Base-by-base conservation (phyloP, 768 basidiomycete genomes). In the Phylloporus sp. region DNA sequence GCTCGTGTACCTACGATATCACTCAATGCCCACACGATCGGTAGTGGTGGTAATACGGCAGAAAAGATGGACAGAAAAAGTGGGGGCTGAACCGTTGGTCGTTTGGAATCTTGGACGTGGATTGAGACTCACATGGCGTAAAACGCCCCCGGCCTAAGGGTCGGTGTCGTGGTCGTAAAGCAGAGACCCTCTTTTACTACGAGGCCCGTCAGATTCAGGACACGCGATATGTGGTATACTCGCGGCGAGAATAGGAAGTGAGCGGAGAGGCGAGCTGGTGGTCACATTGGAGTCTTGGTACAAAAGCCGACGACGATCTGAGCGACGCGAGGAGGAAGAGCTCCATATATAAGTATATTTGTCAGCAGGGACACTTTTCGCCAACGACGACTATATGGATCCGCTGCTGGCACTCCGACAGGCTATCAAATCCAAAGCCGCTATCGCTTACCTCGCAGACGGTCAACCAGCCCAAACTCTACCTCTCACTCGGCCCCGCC, bases 111-210 rank as follows among this genome's bases (percentile, higher is more conserved):
- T 33, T 32, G 17, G 26, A 32, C 40, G 28, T n/a, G 38, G 10
- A 27, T 28, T 31, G 10, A 10, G 8, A 53, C 86, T 49, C 67
- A 94, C 93, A 66, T 95, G 92, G 59, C 84, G 78, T 61, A 95
- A 90, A 9, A 82, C 69, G 6, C 90, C 88, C 32, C 91, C 93
- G 46, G 84, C 77, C 55, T 96, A 97, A 24, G 93, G 93, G 61
- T 93, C 80, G 20, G 90, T 70, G n/a, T 80, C 82, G 67, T 86
- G 71, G 33, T 75, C 70, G 52, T 83, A 84, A 14, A 97, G 76
- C 84, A 91, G 6, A 95, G 75, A 15, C 93, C 94, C 67, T 97
- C 95, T 61, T 82, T 81, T 48, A 98, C 95, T 97, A 52, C 34
- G 39, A 48, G 55, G 42, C 32, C 42, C 4, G 20, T 33, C 28